Evolutionary conservation across 163 green algal species (phyloP), one percentile per base, ranked within the genome.

Genomic region (Trebouxiophyceae sp.): DNA sequence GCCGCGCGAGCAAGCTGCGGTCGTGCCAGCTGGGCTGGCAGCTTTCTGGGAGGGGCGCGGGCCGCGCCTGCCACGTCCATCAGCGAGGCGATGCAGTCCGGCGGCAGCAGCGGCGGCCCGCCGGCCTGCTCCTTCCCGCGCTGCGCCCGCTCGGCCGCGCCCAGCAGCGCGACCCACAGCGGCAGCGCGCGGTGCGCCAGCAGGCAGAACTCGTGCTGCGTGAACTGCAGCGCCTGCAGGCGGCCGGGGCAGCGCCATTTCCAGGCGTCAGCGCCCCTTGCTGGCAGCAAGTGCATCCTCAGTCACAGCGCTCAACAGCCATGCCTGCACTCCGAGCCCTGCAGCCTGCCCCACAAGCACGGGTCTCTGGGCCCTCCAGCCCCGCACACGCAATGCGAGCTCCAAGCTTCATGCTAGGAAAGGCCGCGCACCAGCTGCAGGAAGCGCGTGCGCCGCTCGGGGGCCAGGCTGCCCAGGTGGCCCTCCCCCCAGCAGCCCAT

Each of bases 201-300:
- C 20, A 76, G 82, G 61, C 87, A 69, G 80, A 86, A 83, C 4
- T 77, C 72, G 59, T 90, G 81, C 60, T 75, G 68, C 1, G 79
- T 81, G 65, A 95, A 84, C 6, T 65, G 66, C 23, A 95, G 71
- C 79, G 93, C 87, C 75, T 86, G 73, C 54, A n/a, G n/a, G n/a
- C n/a, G n/a, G n/a, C n/a, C n/a, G n/a, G n/a, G n/a, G n/a, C n/a
- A n/a, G n/a, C n/a, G n/a, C n/a, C n/a, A n/a, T n/a, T n/a, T n/a
- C n/a, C n/a, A n/a, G n/a, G n/a, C n/a, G n/a, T n/a, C n/a, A n/a
- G n/a, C n/a, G n/a, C n/a, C n/a, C n/a, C n/a, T n/a, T n/a, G n/a
- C n/a, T n/a, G n/a, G n/a, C n/a, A n/a, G n/a, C n/a, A n/a, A n/a
- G n/a, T n/a, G n/a, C n/a, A n/a, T n/a, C n/a, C n/a, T n/a, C n/a